Percentiles rank a stretch among this genome's conserved stretches.
phyloP scores from a whole-genome alignment of 106 monocot species.

The Phalaenopsis equestris region DNA sequence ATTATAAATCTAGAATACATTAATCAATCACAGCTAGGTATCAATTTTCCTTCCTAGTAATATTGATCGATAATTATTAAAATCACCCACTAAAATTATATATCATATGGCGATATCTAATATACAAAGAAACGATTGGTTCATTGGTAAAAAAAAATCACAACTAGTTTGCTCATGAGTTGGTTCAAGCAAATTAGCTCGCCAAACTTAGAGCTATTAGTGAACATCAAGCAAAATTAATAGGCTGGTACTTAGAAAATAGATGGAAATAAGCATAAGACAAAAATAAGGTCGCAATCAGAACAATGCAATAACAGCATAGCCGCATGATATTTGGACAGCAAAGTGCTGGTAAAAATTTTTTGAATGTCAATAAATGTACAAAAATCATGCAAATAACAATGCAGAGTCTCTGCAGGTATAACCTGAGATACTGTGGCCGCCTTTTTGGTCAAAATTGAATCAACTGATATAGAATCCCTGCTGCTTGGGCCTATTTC shows the following conservation, averaged over 20 bases:
- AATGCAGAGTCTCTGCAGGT: conserved; percentile 1
- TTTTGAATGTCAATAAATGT: background rate
- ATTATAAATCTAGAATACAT: background rate
- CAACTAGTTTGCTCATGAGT: background rate
- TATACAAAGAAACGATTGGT: background rate
- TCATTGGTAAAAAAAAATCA: background rate
- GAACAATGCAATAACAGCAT: background rate
- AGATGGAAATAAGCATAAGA: background rate
- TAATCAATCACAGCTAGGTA: background rate
- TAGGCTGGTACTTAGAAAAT: background rate
- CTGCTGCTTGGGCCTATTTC: conserved; percentile 47
- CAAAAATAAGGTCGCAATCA: background rate
- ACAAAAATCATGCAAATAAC: background rate
- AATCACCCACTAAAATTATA: too few species aligned
- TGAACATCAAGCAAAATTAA: background rate
- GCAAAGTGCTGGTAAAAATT: background rate
- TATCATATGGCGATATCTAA: too few species aligned
- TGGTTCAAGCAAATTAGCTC: background rate
- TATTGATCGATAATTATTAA: too few species aligned
- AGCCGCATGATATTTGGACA: background rate
- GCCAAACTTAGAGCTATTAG: background rate
- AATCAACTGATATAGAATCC: conserved; percentile 84
- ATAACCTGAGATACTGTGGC: conserved; percentile 50
- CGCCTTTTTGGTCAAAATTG: conserved; percentile 55
- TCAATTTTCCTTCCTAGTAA: background rate